These are phyloP conservation scores for Suaeda aralocaspica DNA, from an alignment of 148 eudicot species.

Conservation along the genomic window DNA sequence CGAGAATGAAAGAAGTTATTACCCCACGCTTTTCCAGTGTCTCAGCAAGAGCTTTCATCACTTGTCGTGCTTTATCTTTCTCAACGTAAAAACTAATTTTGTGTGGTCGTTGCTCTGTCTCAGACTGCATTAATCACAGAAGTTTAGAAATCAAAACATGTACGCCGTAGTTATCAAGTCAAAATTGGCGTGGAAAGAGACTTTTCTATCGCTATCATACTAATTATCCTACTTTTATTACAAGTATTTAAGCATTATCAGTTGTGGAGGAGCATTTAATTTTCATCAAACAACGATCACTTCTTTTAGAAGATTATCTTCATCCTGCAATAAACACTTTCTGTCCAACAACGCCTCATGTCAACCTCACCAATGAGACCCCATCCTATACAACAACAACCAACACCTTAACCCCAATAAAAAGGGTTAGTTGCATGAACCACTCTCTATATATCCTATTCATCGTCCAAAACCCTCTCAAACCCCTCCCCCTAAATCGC, in stretches of 20 bases:
- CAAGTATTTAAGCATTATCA: background rate
- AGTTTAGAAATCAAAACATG: background rate
- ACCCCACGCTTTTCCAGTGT: slow-evolving; percentile 58
- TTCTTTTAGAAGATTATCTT: background rate
- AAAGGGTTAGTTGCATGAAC: no score
- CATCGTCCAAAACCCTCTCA: no score
- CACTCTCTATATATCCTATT: no score
- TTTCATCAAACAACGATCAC: background rate
- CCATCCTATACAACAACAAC: background rate
- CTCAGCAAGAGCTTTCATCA: slow-evolving; percentile 54
- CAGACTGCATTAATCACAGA: slow-evolving; percentile 40
- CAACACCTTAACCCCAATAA: no score
- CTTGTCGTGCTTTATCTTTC: slow-evolving; percentile 61
- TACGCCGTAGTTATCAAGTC: background rate
- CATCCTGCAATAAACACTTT: background rate
- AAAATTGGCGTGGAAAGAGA: background rate
- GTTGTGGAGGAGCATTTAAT: background rate
- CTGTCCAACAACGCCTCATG: background rate
- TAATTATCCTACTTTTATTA: background rate
- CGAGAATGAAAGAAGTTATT: slow-evolving; percentile 13
- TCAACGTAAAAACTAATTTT: slow-evolving; percentile 62
- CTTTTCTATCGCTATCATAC: background rate
- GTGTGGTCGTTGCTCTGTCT: slow-evolving; percentile 63
- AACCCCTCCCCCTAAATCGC: no score
- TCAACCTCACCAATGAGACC: background rate